Conservation (phyloP, 257 asterid genomes). For the Solanum raphanifolium region DNA sequence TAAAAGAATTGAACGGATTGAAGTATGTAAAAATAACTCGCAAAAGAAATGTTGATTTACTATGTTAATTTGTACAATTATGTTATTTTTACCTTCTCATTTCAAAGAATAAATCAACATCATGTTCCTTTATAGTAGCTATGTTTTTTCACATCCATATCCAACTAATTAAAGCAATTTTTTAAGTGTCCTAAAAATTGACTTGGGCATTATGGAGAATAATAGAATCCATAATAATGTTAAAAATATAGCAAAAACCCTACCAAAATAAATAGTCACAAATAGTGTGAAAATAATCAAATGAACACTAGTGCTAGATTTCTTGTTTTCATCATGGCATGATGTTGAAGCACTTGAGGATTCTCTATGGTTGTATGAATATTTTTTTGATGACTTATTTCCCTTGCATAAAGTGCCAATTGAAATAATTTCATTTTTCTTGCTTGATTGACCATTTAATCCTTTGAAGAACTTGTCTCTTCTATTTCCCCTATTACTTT, state of each 20-base stretch:
- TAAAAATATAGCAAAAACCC: background rate
- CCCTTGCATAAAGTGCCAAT: background rate
- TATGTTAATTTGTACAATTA: no score
- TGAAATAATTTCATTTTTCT: background rate
- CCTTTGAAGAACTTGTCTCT: background rate
- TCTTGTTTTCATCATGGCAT: background rate
- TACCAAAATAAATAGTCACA: background rate
- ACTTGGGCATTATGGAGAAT: background rate
- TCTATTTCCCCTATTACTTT: background rate
- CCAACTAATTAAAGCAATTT: no score
- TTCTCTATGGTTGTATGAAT: background rate
- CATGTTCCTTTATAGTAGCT: background rate
- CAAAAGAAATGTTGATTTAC: no score
- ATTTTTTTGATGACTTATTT: background rate
- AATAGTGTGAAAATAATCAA: background rate
- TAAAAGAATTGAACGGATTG: no score
- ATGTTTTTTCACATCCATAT: background rate
- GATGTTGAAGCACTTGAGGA: background rate
- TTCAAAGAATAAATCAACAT: background rate
- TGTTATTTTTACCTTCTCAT: background rate
- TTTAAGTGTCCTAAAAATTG: no score
- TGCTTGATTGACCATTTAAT: background rate
- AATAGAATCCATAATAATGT: background rate
- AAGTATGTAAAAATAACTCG: no score
- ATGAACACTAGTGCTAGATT: background rate